Evolutionary conservation across 208 protist genomes (phyloP), one percentile per base, ranked within the genome.

Genomic region (Trichomonas vaginalis): DNA sequence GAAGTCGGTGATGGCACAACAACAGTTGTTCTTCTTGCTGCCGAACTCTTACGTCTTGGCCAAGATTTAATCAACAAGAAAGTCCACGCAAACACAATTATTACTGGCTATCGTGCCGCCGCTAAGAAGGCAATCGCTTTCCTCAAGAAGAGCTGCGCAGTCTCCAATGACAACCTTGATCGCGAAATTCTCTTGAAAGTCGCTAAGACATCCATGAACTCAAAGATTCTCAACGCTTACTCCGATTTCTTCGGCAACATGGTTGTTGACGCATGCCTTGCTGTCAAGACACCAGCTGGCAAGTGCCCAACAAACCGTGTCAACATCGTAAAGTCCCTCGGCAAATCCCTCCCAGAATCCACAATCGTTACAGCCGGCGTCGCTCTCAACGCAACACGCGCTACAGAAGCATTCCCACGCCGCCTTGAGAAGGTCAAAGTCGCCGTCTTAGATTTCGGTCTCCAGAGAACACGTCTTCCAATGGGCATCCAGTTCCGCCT

Each of bases 1-100:
- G 99, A 99, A 96, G 99, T 98, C 3, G 99, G 99, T 87, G 99
- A 99, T 96, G 99, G 99, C 87, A 99, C 99, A 15, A 99, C 99
- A 0, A 99, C 98, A 15, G 99, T 99, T 46, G 99, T 99, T 32
- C 99, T 99, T 92, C 82, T 99, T 15, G 99, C 99, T n/a, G 98
- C 99, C 12, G 99, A 99, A 97, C 97, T 99, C 37, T 97, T 99
- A 21, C 47, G 92, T 14, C 47, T 61, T 45, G 92, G 49, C 21
- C 47, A 95, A 27, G 92, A 95, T 21, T 70, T 95, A 15, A 79
- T 95, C 35, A 37, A 95, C 12, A 49, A 95, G 40, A 95, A 95
- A 42, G 51, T 95, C 35, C 92, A 95, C 37, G 40, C 92, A 45
- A 95, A 61, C 17, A 80, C 92, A 79, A 80, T 95, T 27, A 95